A percentile compares a stretch with the other conserved stretches of the same genome.
These are phyloP conservation scores for Suhomyces bokatorum DNA, from an alignment of 1,139 yeast species.

Conservation along the genomic window DNA sequence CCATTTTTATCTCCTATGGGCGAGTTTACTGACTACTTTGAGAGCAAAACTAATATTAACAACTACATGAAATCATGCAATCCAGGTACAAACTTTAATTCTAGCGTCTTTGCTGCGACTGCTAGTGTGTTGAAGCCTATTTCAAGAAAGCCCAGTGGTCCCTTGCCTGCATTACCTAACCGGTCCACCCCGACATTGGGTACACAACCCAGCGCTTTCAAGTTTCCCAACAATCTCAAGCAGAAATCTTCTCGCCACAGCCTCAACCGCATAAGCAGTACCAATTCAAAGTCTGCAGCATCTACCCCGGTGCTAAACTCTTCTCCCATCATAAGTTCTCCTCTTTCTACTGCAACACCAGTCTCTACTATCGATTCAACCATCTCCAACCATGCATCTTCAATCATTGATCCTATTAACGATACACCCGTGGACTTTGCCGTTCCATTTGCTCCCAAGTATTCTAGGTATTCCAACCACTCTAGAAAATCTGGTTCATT, in stretches of 20 bases:
- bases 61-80: slow-evolving; percentile 8
- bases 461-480: slow-evolving; percentile 17
- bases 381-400: slow-evolving; percentile 20
- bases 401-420: slow-evolving; percentile 41
- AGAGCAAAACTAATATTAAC: slow-evolving; percentile 14
- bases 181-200: slow-evolving; percentile 5
- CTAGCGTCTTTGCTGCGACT: slow-evolving; percentile 8
- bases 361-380: slow-evolving; percentile 29
- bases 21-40: slow-evolving; percentile 23
- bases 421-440: slow-evolving; percentile 46
- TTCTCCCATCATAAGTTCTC: slow-evolving; percentile 39
- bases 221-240: slow-evolving; percentile 23
- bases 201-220: slow-evolving; percentile 16
- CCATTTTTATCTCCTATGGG: slow-evolving; percentile 27
- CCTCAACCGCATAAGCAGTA: slow-evolving; percentile 18
- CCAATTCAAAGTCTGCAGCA: slow-evolving; percentile 12
- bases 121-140: slow-evolving; percentile 21
- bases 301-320: slow-evolving; percentile 20
- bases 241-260: slow-evolving; percentile 20
- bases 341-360: slow-evolving; percentile 37
- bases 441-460: slow-evolving; percentile 25
- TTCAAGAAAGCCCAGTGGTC: slow-evolving; percentile 23
- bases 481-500: slow-evolving; percentile 25
- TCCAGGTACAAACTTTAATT: neutral
- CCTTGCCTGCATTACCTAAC: slow-evolving; percentile 13